Base-by-base conservation (phyloP, 805 yeast genomes). In the Dipodascus geniculatus region DNA sequence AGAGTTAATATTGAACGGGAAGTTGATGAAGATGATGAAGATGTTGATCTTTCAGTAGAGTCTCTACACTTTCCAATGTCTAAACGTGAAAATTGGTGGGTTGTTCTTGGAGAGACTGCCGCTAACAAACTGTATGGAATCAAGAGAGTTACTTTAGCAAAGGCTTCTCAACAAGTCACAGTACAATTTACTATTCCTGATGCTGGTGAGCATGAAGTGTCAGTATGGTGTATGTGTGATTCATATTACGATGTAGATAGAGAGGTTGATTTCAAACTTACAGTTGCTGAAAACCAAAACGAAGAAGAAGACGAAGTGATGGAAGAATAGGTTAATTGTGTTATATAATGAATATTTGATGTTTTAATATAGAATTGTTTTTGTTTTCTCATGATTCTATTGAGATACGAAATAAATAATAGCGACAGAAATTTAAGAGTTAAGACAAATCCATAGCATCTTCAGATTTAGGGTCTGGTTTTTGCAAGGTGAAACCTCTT, bases 201-300 rank as follows among this genome's bases (percentile, higher is more conserved):
- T 2, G 65, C 77, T 2, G 96, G 96, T 0, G 64, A 71, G 3
- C 85, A 83, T 53, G 64, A 74, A 17, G 67, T 90, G 23, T 78
- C 82, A 0, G 70, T 88, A 1, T 90, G 95, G 95, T 82, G 91
- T 63, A 78, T 90, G 65, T 85, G 96, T 69, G 97, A 90, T 62
- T 83, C 95, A 0, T 91, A 90, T 61, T 63, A 87, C n/a, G 98
- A 90, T 64, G 95, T 89, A 1, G 99, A 91, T 65, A 87, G 86
- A 65, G 96, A 91, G 68, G 76, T 82, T 22, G 66, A 72, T 9
- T 71, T 85, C 50, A 78, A 74, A 20, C 58, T 64, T 23, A 55
- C 54, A 2, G 68, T 61, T 20, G 58, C 51, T 16, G 60, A 55
- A n/a, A 38, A 38, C 19, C 20, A n/a, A 4, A 38, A 38, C 19